Evolutionary conservation across 805 yeast species (phyloP), one percentile per base, ranked within the genome.

Genomic region (Metschnikowia colocasiae): DNA sequence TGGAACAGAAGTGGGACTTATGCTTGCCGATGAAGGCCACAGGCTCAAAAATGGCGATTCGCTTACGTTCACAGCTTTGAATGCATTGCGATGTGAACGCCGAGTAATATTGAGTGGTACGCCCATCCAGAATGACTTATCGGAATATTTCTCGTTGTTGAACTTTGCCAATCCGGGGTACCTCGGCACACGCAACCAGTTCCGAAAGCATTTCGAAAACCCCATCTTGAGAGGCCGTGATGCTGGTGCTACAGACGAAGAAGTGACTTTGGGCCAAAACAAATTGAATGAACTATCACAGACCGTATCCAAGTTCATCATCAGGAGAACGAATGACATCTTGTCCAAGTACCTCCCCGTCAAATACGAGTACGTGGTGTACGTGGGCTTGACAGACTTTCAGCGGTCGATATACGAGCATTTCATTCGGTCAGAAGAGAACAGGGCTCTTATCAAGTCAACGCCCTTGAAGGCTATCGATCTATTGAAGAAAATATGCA

Each of bases 311-410:
- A 85, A 82, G 56, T 92, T 92, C 63, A 94, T 94, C 62, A 94
- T 94, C 50, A 78, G 99, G 62, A 81, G 99, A 61, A 90, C 98
- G 0, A 94, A 94, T 68, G 99, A 94, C 64, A 87, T 94, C 57
- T 72, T 94, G 46, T 85, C 97, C 26, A 92, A 94, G 65, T 94
- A 94, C 61, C 74, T 94, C 50, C 99, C 99, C 0, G 88, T 95
- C 52, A 94, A 94, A 65, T 91, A 90, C 62, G 99, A 94, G 64
- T 96, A 94, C 65, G 98, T 94, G 19, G 86, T 94, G n/a, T 94
- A 92, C 64, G 90, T 94, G 51, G 84, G 83, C 36, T 68, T 94
- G 46, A 78, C 92, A 1, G 88, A 87, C 0, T 76, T 91, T 67
- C 99, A 94, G 65, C 68, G 72, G 43, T 65, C 73, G 1, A 64